Base-by-base conservation (phyloP, 106 monocot genomes). In the Apostasia ramifera region DNA sequence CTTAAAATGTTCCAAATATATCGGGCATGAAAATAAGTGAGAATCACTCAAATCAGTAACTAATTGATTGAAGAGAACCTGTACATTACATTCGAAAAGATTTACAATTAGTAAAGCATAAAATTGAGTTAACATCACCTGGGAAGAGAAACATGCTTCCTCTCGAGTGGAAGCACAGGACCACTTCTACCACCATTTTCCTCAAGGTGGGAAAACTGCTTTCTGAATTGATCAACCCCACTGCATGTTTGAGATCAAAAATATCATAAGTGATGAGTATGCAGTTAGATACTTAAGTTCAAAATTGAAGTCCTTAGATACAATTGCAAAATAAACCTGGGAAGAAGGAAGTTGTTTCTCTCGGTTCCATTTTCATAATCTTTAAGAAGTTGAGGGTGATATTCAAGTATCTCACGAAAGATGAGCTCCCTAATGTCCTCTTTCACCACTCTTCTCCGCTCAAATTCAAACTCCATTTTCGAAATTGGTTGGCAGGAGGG, bases 401-500 rank as follows among this genome's bases (percentile, higher is more conserved):
- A 95, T 72, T 95, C 91, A 67, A 95, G 80, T 61, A 91, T 88
- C 74, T 95, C 95, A 26, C 82, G 80, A 67, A 84, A 95, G 66
- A 95, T 91, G 57, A 95, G 86, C 53, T 91, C 95, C 68, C 78
- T 67, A 39, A 95, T 77, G 50, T 95, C 91, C 44, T 91, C 91
- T 78, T 95, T 89, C 8, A 84, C 88, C 59, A 91, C 81, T 58
- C 81, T 88, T 70, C 82, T 79, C 8, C 91, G 73, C 56, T 95
- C 95, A 81, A 95, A 95, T 72, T 95, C 95, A 70, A 95, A 95
- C 63, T 95, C 95, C 72, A 95, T 72, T 84, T 95, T 92, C 15
- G 88, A 74, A 43, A 91, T 88, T 53, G 88, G 91, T 47, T 86
- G 91, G 66, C 88, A 86, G 42, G 91, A 86, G 69, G 91, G 95